A percentile compares a stretch with the other conserved stretches of the same genome.
phyloP scores from a whole-genome alignment of 1,284 basidiomycete genomes.

The Irpex sp. region DNA sequence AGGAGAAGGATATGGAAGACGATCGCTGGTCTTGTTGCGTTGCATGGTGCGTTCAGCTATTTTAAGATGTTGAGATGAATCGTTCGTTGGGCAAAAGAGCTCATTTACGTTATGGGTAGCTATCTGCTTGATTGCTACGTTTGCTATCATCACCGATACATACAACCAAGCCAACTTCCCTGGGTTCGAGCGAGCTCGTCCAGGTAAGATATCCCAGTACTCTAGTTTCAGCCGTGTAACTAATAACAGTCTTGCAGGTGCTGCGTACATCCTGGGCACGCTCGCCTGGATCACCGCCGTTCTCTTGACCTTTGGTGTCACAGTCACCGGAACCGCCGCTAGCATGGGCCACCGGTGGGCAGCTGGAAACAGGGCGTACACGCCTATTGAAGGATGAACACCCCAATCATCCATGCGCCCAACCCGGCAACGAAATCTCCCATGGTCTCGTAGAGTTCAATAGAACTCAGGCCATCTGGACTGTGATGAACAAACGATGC shows the following conservation, averaged over 20 bases:
- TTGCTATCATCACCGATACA: slow-evolving; percentile 59
- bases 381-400: slow-evolving; percentile 34
- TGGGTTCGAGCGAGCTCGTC: slow-evolving; percentile 51
- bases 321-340: slow-evolving; percentile 61
- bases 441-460: not conserved
- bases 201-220: slow-evolving; percentile 39
- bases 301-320: slow-evolving; percentile 45
- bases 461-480: not conserved
- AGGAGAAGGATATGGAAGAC: slow-evolving; percentile 70
- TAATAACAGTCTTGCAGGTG: slow-evolving; percentile 31
- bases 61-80: not conserved
- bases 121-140: slow-evolving; percentile 54
- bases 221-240: not conserved
- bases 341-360: slow-evolving; percentile 67
- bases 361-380: slow-evolving; percentile 67
- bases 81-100: not conserved
- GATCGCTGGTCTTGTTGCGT: slow-evolving; percentile 53
- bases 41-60: slow-evolving; percentile 44
- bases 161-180: slow-evolving; percentile 43
- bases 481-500: not conserved
- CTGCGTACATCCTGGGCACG: slow-evolving; percentile 51
- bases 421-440: not conserved
- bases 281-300: slow-evolving; percentile 57
- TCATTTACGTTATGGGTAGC: slow-evolving; percentile 31
- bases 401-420: not conserved